Evolutionary conservation across 1,139 yeast genomes (phyloP), one percentile per base, ranked within the genome.

Genomic region (Scheffersomyces lignicola): DNA sequence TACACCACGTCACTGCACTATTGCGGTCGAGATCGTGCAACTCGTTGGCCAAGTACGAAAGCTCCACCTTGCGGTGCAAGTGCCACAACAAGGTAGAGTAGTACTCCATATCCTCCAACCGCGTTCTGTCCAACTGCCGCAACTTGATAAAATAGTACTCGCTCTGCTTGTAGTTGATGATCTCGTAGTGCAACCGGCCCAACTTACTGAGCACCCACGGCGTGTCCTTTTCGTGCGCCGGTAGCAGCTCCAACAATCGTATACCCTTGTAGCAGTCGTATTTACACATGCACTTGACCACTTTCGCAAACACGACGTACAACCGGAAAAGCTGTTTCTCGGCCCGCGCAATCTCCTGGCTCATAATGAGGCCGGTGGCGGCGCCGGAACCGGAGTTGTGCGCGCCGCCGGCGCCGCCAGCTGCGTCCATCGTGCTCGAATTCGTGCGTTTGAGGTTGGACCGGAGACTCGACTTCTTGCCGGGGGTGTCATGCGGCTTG

Each of bases 81-180:
- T 92, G 98, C 99, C 99, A 92, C 40, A 92, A 68, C 24, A 89
- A 65, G 0, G 97, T 92, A 1, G 96, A 87, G 52, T 78, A 89
- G 51, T 82, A 80, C 52, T 92, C 97, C 95, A 92, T 88, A 54
- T 89, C 97, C 41, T 80, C 81, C 18, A 83, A 57, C 38, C 97
- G 69, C n/a, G 92, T 84, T 29, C 94, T 76, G 58, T 89, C 96
- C 16, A 81, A 42, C 37, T 64, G 65, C 34, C 96, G 72, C 37
- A 92, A 65, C 46, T 71, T 71, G 20, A 66, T 62, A 51, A 86
- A 92, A 48, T 74, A 80, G 33, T 65, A 57, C 42, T 81, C 84
- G 4, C 95, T 77, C 56, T 83, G 85, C 40, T 79, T 80, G 58
- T 92, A 92, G 54, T 89, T 85, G 16, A 86, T 94, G 47, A 85